Percentiles rank a stretch among this genome's conserved stretches.
Evolutionary conservation across 495 filamentous ascomycete genomes (phyloP).

Genomic region (Trichoderma parareesei): DNA sequence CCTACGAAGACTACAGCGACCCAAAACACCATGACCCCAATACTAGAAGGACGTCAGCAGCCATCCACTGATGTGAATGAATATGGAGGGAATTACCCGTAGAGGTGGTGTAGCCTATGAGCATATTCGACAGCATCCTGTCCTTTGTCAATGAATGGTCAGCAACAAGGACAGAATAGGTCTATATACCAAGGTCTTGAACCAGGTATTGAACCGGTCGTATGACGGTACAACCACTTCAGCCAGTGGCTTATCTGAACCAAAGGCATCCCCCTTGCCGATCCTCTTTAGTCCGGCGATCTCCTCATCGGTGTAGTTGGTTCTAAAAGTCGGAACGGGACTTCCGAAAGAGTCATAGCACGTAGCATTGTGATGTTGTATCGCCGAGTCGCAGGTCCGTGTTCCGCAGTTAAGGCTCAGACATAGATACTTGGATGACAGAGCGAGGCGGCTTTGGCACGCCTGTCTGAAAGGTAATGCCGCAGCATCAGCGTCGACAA

Average conservation of each 20-base stretch:
- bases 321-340: neutral
- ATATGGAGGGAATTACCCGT: neutral
- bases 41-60: neutral
- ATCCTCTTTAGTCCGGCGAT: neutral
- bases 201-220: neutral
- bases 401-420: neutral
- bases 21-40: conserved; percentile 9
- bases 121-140: conserved; percentile 5
- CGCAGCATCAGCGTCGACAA: neutral
- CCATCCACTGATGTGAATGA: neutral
- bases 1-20: neutral
- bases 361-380: neutral
- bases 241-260: neutral
- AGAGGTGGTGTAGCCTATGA: neutral
- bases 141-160: neutral
- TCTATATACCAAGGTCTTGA: conserved; percentile 2
- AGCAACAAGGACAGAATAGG: too few relatives aligned
- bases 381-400: neutral
- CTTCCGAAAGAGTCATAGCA: neutral
- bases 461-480: neutral
- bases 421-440: conserved; percentile 8
- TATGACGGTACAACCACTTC: neutral
- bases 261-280: neutral
- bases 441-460: conserved; percentile 4
- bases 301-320: neutral